Conservation (phyloP, 768 basidiomycete species). For the Mycena belliarum region DNA sequence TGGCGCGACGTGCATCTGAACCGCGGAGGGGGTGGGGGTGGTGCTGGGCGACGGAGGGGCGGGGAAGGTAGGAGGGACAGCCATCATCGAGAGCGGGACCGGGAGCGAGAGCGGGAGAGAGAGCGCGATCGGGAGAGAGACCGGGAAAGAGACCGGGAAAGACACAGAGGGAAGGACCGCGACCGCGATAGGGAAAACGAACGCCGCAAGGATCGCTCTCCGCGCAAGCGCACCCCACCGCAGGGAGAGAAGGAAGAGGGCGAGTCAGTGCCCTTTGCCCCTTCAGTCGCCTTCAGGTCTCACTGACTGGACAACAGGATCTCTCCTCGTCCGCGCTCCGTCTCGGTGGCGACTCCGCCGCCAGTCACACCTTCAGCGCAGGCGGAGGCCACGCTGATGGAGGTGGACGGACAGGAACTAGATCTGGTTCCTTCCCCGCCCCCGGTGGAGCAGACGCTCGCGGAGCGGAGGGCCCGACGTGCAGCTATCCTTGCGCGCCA, state of each 20-base stretch:
- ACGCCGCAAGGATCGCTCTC: conserved; percentile 26
- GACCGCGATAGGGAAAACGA: conserved; percentile 21
- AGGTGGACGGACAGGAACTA: conserved; percentile 48
- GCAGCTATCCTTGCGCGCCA: conserved; percentile 71
- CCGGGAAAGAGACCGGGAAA: background rate
- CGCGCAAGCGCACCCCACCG: conserved; percentile 23
- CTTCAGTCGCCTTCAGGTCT: background rate
- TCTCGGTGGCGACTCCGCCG: conserved; percentile 29
- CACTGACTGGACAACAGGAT: conserved; percentile 46
- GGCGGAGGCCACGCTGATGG: conserved; percentile 33
- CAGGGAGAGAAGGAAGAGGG: conserved; percentile 77
- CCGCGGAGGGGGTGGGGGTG: conserved; percentile 35
- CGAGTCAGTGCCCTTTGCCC: conserved; percentile 68
- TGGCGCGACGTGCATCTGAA: conserved; percentile 72
- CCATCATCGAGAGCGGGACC: conserved; percentile 27
- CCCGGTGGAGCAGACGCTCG: conserved; percentile 64
- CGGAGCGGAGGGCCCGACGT: conserved; percentile 68
- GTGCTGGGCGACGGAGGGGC: conserved; percentile 34
- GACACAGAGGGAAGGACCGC: conserved; percentile 24
- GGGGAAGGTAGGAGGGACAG: conserved; percentile 27
- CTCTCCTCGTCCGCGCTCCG: conserved; percentile 50
- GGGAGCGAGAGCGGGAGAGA: conserved; percentile 13
- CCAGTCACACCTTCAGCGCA: conserved; percentile 21
- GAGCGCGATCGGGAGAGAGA: conserved; percentile 10
- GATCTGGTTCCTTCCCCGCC: conserved; percentile 54